Base-by-base conservation (phyloP, 75 land plant genomes). In the Pinus tabuliformis region DNA sequence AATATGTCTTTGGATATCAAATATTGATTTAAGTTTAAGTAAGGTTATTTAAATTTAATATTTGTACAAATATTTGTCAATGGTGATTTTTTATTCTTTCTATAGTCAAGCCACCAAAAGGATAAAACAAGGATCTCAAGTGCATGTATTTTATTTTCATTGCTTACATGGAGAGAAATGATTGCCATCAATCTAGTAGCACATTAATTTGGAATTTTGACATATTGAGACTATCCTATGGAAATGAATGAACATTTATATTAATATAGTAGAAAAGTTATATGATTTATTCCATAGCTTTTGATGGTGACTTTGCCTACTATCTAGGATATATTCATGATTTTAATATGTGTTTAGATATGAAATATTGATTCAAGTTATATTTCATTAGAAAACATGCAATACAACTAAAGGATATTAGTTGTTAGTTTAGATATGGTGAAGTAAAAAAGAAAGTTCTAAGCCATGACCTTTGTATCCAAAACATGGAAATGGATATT, bases 71-170 rank as follows among this genome's bases (percentile, higher is more conserved):
- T 64, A 64, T 33, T 64, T 16, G 36, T 5, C 8, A 14, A 42
- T 33, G 68, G 18, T 64, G 39, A 16, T 64, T 64, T 18, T 20
- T 16, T 64, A 64, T 30, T 37, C 68, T 33, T 63, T 63, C 16
- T 8, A 33, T 33, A 42, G 68, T 8, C 42, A 64, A 64, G 39
- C 18, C 68, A 33, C 68, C 18, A 37, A 64, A 33, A 64, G 68
- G 68, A 33, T 17, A 28, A n/a, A 28, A 20, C 9, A 14, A 17
- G 39, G 33, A 33, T 64, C 68, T 15, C 39, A 39, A 64, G 39
- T 33, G 68, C 68, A 33, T 64, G 68, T 64, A 64, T 64, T 64
- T 64, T 64, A 64, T 30, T 22, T 64, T 33, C 49, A 45, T 45
- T 64, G 18, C 33, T 64, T 30, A 30, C 68, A 39, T 64, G 68